Evolutionary conservation across 1,139 yeast species (phyloP).

Genomic region (Blastobotrys malaysiensis): DNA sequence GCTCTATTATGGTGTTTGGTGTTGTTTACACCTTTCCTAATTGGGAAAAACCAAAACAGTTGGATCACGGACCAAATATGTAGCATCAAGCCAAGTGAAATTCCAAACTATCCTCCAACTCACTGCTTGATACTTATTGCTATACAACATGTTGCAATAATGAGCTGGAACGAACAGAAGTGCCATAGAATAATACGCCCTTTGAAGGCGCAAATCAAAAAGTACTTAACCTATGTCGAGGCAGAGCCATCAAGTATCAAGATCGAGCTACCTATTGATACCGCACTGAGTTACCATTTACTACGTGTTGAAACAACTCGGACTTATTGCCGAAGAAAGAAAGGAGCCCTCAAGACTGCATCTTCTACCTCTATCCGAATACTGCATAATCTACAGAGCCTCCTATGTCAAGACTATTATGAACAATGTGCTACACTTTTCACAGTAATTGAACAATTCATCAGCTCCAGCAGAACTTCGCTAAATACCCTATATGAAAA

Average conservation of each 20-base stretch:
- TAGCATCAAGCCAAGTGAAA: neutral
- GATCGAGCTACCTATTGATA: neutral
- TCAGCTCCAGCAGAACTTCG: neutral
- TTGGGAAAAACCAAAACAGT: conserved; percentile 1
- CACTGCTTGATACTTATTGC: neutral
- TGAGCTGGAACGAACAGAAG: conserved; percentile 5
- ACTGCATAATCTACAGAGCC: neutral
- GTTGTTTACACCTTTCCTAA: conserved; percentile 1
- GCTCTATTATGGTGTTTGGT: neutral
- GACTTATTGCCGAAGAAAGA: neutral
- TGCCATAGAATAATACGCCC: conserved; percentile 4
- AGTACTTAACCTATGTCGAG: neutral
- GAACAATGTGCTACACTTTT: neutral
- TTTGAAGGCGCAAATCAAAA: conserved; percentile 1
- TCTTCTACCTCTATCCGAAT: neutral
- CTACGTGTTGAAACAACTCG: neutral
- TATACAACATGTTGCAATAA: neutral
- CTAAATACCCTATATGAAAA: neutral
- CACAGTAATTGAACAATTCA: neutral
- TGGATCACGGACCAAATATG: neutral
- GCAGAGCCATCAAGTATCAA: neutral
- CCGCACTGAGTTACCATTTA: neutral
- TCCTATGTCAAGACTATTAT: neutral
- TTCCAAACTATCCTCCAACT: neutral
- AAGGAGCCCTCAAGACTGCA: neutral